A percentile compares a stretch with the other conserved stretches of the same genome.
These are phyloP conservation scores for Spergularia marina DNA, from an alignment of 148 eudicot genomes.

Conservation along the genomic window DNA sequence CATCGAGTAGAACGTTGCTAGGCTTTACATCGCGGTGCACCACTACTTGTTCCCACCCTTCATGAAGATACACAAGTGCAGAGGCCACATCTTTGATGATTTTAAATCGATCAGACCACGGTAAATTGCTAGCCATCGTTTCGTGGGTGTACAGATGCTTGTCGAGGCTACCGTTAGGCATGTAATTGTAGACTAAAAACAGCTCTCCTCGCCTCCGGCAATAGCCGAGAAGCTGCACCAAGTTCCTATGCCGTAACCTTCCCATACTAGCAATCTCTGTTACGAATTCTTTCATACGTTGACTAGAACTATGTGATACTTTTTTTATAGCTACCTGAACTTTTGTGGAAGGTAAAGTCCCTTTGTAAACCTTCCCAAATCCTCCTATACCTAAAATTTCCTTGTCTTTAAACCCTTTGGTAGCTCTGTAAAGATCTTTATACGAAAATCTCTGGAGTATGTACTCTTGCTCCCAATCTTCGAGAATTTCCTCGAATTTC, in stretches of 20 bases:
- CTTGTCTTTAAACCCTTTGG: conserved; percentile 49
- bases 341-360: conserved; percentile 29
- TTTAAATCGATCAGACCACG: conserved; percentile 34
- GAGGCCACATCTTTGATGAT: conserved; percentile 43
- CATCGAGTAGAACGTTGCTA: conserved; percentile 41
- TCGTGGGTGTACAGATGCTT: conserved; percentile 13
- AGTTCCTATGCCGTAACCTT: conserved; percentile 39
- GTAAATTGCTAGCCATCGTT: conserved; percentile 12
- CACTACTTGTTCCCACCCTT: conserved; percentile 51
- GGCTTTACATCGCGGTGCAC: conserved; percentile 48
- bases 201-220: conserved; percentile 41
- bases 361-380: conserved; percentile 44
- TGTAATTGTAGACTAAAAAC: conserved; percentile 40
- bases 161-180: conserved; percentile 51
- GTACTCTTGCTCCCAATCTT: conserved; percentile 54
- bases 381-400: conserved; percentile 41
- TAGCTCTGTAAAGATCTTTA: conserved; percentile 46
- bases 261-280: conserved; percentile 42
- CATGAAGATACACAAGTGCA: conserved; percentile 42
- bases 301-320: conserved; percentile 40
- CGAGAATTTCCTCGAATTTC: conserved; percentile 46
- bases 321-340: conserved; percentile 36
- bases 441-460: conserved; percentile 44
- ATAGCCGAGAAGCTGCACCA: conserved; percentile 44
- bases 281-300: conserved; percentile 42